These are phyloP conservation scores for Rugosomyces carneus DNA, from an alignment of 1,284 basidiomycete species.

Conservation along the genomic window DNA sequence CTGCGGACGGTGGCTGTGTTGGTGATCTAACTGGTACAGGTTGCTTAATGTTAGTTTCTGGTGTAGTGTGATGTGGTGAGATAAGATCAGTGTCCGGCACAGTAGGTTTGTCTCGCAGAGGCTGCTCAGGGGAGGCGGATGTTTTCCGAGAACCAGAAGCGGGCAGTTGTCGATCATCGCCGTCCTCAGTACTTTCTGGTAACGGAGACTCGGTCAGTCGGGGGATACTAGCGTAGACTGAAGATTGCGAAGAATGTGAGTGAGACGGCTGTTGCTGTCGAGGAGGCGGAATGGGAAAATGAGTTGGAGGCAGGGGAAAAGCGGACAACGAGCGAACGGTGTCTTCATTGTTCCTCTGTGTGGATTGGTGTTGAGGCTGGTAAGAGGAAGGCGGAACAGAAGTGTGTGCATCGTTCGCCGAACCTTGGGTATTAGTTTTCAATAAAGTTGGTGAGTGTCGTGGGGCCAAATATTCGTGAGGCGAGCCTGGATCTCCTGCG, in stretches of 20 bases:
- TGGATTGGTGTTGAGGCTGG: conserved; percentile 10
- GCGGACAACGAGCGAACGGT: conserved; percentile 62
- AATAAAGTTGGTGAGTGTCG: conserved; percentile 14
- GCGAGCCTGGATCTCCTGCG: conserved; percentile 14
- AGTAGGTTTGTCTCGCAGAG: conserved; percentile 11
- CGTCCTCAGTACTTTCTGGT: conserved; percentile 19
- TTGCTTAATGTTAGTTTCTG: conserved; percentile 2
- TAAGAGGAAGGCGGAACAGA: conserved; percentile 15
- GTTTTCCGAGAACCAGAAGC: neutral
- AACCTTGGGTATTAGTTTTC: conserved; percentile 2
- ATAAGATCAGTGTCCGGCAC: neutral
- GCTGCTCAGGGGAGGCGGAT: conserved; percentile 17
- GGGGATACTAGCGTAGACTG: conserved; percentile 23
- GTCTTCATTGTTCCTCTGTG: conserved; percentile 31
- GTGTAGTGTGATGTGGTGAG: neutral
- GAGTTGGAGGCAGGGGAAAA: conserved; percentile 65
- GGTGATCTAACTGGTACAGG: conserved; percentile 16
- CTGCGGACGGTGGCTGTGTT: conserved; percentile 9
- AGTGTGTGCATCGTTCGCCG: neutral
- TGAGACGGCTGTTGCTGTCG: conserved; percentile 28
- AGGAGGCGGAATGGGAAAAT: conserved; percentile 56
- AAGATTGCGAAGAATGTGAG: conserved; percentile 24
- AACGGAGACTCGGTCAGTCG: conserved; percentile 27
- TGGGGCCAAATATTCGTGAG: conserved; percentile 13
- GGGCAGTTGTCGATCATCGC: neutral